Conservation (phyloP, 164 flowering plant genomes). For the Amborella trichopoda region DNA sequence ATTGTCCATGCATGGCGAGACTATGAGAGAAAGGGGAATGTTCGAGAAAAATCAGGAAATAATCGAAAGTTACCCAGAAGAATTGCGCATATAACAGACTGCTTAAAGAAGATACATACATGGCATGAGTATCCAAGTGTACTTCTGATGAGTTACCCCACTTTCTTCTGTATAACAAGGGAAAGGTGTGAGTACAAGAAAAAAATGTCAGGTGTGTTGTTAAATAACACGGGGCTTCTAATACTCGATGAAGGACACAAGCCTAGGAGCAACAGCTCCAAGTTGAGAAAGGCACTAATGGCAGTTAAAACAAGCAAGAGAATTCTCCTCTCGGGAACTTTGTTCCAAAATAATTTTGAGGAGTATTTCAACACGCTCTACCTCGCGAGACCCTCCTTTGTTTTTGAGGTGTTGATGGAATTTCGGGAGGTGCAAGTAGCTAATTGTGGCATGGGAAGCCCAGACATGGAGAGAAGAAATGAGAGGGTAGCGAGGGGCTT, state of each 20-base stretch:
- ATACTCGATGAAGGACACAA: constrained; percentile 97
- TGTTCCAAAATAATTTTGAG: constrained; percentile 85
- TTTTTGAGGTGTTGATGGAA: constrained; percentile 48
- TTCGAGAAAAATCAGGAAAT: constrained; percentile 17
- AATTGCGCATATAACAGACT: constrained; percentile 67
- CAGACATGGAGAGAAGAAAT: constrained; percentile 13
- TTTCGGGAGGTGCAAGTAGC: constrained; percentile 23
- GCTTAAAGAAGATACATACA: constrained; percentile 66
- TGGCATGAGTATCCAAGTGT: constrained; percentile 91
- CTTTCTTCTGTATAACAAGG: constrained; percentile 55
- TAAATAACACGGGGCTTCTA: constrained; percentile 70
- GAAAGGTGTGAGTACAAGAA: constrained; percentile 48
- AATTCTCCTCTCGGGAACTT: constrained; percentile 80
- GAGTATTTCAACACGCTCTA: constrained; percentile 90
- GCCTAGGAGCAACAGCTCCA: constrained; percentile 84
- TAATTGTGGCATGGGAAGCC: constrained; percentile 25
- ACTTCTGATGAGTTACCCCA: constrained; percentile 88
- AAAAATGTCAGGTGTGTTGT: constrained; percentile 52
- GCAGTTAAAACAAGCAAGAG: constrained; percentile 60
- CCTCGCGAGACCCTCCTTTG: constrained; percentile 78
- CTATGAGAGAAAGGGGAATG: constrained; percentile 22
- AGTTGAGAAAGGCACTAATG: constrained; percentile 77
- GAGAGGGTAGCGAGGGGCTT: constrained; percentile 64
- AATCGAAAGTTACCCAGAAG: constrained; percentile 31
- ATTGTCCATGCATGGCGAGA: constrained; percentile 57